Base-by-base conservation (phyloP, 108 stramenopile species). In the Ochromonas danica region DNA sequence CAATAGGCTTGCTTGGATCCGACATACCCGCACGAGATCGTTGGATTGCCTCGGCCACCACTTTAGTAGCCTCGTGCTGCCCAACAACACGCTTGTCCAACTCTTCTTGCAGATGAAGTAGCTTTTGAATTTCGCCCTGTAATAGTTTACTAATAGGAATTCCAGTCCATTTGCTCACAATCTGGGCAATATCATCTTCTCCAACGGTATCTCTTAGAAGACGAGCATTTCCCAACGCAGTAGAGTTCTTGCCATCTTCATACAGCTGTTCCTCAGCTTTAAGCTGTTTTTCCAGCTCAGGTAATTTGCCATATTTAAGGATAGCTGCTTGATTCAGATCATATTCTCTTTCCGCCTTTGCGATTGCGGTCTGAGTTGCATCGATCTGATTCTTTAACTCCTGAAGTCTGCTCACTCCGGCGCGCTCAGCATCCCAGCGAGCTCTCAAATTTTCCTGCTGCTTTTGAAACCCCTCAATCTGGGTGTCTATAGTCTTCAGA, bases 271-370 rank as follows among this genome's bases (percentile, higher is more conserved):
- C 92, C 79, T 95, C 94, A 79, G 92, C 85, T 28, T 72, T 83
- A 25, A 93, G 80, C 41, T 91, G 89, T 10, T 80, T 43, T 77
- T 92, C 90, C 40, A 95, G 89, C 81, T 95, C 92, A 1, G 97
- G 95, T 72, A 97, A 90, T 36, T 93, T 93, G 25, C 93, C 93
- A 74, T 96, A 96, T 70, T 91, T 92, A 36, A 97, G 77, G 85
- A 96, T 94, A 2, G 97, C 97, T 60, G 94, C 95, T 79, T 89
- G 89, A 74, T 93, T 92, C 57, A 94, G 91, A 70, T 97, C 90
- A 36, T 94, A 94, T 3, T 87, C 84, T 2, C 97, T 89, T 84
- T 94, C 92, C n/a, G 95, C 95, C 75, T 89, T 78, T 33, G 90
- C 90, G 0, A 93, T 87, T 83, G 94, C 94, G 1, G 88, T 83